Evolutionary conservation across 2,329 filamentous ascomycete genomes (phyloP), one percentile per base, ranked within the genome.

Genomic region (Talaromyces sp.): DNA sequence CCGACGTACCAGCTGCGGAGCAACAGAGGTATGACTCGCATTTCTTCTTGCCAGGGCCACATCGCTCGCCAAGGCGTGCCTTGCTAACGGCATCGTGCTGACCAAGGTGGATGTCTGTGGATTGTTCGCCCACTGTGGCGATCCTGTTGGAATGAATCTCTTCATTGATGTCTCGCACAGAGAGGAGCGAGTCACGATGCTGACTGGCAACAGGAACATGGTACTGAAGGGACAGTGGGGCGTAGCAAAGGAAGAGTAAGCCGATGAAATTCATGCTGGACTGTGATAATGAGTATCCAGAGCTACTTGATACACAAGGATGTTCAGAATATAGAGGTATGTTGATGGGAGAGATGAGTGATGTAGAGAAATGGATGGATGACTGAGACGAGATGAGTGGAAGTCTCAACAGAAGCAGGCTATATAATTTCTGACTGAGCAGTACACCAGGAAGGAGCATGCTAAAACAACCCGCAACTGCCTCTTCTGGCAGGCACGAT

Each of bases 21-120:
- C 77, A 79, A 66, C 77, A 79, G 40, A 72, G 71, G 16, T 70
- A 70, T 42, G 71, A 66, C 11, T 70, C 64, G 59, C 77, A 79
- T 37, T 68, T 69, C 5, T 75, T 75, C 55, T 68, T 67, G 23
- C 69, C 67, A 21, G 70, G 70, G 25, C 77, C 77, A 63, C 77
- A 79, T 57, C 70, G 70, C 16, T 56, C 61, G 4, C 59, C 61
- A 50, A 61, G 11, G 18, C 48, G 42, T 21, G 58, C 57, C 33
- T 25, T 56, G 12, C 31, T 18, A 18, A 44, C 25, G 31, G 12
- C n/a, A 11, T 28, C 28, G 5, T 60, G 25, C 18, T 57, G 54
- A 35, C n/a, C 40, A 18, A 18, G 8, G 14, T 46, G 40, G 33
- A 25, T 37, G 25, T 55, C 50, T 35, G 54, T 37, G 16, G 33